phyloP scores from a whole-genome alignment of 345 rosid genomes.

The Balakata baccata region DNA sequence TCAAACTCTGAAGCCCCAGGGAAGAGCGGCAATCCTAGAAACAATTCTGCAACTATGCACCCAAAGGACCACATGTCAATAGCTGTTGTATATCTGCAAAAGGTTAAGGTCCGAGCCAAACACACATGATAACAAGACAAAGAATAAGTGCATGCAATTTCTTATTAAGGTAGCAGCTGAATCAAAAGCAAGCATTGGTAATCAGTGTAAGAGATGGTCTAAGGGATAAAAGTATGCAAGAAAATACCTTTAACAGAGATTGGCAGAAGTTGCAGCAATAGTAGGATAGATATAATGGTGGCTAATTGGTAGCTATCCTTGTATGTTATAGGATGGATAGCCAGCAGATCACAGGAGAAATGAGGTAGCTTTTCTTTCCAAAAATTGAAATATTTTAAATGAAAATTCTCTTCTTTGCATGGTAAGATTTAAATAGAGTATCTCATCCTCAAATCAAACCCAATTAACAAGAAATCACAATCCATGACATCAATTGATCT shows the following conservation, averaged over 20 bases:
- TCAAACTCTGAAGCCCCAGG: slow-evolving; percentile 99
- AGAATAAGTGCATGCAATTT: background rate
- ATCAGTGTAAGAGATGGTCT: no score
- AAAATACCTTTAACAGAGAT: no score
- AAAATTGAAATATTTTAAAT: no score
- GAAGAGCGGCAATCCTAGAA: slow-evolving; percentile 93
- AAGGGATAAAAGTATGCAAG: background rate
- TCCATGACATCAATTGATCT: background rate
- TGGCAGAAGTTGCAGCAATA: background rate
- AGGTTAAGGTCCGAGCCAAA: slow-evolving; percentile 39
- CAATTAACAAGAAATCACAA: background rate
- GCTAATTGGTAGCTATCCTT: background rate
- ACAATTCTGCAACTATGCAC: slow-evolving; percentile 98
- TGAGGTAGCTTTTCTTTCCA: no score
- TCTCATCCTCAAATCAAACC: background rate
- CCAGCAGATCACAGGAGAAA: no score
- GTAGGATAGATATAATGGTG: background rate
- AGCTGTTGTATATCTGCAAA: slow-evolving; percentile 81
- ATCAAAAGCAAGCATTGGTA: background rate
- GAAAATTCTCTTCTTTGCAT: no score
- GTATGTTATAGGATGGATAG: background rate
- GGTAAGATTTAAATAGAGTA: no score
- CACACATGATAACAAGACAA: background rate
- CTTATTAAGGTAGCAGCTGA: background rate
- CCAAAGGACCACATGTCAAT: slow-evolving; percentile 99